Evolutionary conservation across 2,329 filamentous ascomycete species (phyloP).

Genomic region (Clonostachys sp.): DNA sequence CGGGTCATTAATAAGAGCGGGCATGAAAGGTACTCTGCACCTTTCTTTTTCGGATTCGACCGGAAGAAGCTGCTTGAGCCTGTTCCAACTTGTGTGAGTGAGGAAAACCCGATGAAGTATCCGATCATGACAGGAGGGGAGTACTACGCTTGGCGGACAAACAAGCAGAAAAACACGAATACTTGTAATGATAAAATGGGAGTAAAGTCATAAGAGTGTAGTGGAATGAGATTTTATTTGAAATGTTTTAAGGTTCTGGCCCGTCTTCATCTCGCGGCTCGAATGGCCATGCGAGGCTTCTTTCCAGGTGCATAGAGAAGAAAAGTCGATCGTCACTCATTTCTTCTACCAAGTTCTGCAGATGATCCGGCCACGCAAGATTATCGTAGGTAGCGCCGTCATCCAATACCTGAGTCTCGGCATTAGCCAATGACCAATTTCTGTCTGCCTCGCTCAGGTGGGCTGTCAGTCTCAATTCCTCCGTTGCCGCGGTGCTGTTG

Average conservation of each 20-base stretch:
- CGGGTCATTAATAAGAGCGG: constrained; percentile 28
- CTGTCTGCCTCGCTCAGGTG: background rate
- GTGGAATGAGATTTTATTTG: no score
- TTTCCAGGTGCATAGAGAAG: no score
- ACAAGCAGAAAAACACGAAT: constrained; percentile 14
- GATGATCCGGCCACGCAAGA: no score
- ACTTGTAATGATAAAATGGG: no score
- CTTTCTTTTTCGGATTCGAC: constrained; percentile 25
- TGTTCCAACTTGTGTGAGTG: constrained; percentile 20
- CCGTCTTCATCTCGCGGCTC: no score
- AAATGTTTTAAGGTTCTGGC: no score
- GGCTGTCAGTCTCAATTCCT: background rate
- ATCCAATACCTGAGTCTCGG: no score
- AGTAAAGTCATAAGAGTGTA: no score
- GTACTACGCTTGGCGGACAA: constrained; percentile 20
- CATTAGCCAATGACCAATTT: background rate
- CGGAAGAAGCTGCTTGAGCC: constrained; percentile 16
- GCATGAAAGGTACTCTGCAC: constrained; percentile 28
- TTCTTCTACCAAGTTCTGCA: no score
- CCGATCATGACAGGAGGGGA: constrained; percentile 23
- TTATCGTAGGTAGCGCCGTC: no score
- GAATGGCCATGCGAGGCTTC: no score
- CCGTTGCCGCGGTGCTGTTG: background rate
- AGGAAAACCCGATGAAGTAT: constrained; percentile 23
- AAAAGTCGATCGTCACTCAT: no score